A percentile compares a stretch with the other conserved stretches of the same genome.
Conservation (phyloP, 148 eudicot genomes). For the Vaccinium darrowii region DNA sequence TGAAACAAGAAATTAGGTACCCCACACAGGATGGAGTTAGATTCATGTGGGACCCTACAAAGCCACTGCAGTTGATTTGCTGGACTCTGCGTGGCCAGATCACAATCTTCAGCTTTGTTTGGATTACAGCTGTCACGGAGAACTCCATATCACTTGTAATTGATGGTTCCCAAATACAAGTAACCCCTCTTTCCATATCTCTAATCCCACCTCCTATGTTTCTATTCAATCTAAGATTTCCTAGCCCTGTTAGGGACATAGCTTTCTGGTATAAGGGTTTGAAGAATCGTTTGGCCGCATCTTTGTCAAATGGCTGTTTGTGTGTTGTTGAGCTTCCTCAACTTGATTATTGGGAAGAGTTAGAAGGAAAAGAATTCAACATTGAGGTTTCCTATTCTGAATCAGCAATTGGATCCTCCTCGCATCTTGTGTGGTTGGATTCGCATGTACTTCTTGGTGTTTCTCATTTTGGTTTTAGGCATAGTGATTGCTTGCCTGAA, state of each 20-base stretch:
- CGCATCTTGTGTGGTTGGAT: slow-evolving; percentile 87
- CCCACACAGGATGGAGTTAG: slow-evolving; percentile 52
- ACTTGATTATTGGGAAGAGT: slow-evolving; percentile 73
- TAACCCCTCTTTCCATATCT: slow-evolving; percentile 74
- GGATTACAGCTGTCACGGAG: slow-evolving; percentile 76
- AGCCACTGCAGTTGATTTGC: slow-evolving; percentile 71
- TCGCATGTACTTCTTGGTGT: slow-evolving; percentile 71
- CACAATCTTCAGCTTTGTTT: slow-evolving; percentile 60
- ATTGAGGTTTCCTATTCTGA: slow-evolving; percentile 52
- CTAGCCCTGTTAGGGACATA: slow-evolving; percentile 67
- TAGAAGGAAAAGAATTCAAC: slow-evolving; percentile 67
- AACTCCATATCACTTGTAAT: slow-evolving; percentile 84
- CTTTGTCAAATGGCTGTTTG: slow-evolving; percentile 70
- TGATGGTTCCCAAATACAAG: slow-evolving; percentile 68
- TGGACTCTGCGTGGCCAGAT: slow-evolving; percentile 83
- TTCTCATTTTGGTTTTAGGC: slow-evolving; percentile 51
- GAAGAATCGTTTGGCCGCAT: slow-evolving; percentile 64
- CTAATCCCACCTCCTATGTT: slow-evolving; percentile 94
- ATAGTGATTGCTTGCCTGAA: slow-evolving; percentile 29
- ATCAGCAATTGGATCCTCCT: slow-evolving; percentile 40
- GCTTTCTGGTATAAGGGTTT: slow-evolving; percentile 60
- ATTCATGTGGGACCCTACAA: slow-evolving; percentile 84
- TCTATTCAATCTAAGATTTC: slow-evolving; percentile 63
- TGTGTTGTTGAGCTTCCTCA: slow-evolving; percentile 77
- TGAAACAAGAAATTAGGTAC: slow-evolving; percentile 86